Conservation (phyloP, 2,329 filamentous ascomycete species). For the Chalaropsis thielavioides region DNA sequence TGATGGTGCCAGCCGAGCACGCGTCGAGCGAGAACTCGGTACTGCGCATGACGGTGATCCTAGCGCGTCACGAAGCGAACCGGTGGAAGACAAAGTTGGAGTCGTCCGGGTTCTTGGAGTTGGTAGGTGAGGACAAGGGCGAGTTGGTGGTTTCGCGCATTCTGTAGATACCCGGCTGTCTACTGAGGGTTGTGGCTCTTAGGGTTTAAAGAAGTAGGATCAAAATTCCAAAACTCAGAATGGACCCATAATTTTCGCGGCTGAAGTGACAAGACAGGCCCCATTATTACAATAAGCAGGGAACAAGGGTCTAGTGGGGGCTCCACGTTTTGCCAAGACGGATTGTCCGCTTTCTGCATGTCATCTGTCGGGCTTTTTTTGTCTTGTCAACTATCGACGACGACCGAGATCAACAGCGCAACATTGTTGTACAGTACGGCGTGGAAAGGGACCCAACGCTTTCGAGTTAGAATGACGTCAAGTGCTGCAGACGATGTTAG, state of each 20-base stretch:
- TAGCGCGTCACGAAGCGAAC: constrained; percentile 56
- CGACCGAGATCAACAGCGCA: neutral
- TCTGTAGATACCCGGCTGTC: constrained; percentile 23
- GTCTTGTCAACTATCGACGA: neutral
- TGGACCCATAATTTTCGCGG: neutral
- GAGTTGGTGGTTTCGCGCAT: constrained; percentile 39
- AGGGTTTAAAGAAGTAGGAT: no score
- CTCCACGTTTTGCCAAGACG: constrained; percentile 6
- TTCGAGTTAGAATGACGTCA: neutral
- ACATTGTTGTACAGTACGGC: neutral
- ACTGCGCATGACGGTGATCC: constrained; percentile 60
- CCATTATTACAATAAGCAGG: neutral
- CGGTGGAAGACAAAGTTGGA: constrained; percentile 67
- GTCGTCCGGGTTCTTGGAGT: constrained; percentile 37
- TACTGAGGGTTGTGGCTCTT: neutral
- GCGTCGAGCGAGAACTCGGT: constrained; percentile 39
- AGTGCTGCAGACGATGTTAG: no score
- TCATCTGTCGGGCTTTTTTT: neutral
- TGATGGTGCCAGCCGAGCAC: constrained; percentile 34
- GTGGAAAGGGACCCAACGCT: neutral
- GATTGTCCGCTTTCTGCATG: neutral
- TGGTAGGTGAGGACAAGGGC: constrained; percentile 33
- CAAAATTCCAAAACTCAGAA: neutral
- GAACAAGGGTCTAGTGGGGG: neutral
- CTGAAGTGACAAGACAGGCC: neutral